Evolutionary conservation across 1,284 basidiomycete species (phyloP), one percentile per base, ranked within the genome.

Genomic region (Cryptococcus depauperatus): DNA sequence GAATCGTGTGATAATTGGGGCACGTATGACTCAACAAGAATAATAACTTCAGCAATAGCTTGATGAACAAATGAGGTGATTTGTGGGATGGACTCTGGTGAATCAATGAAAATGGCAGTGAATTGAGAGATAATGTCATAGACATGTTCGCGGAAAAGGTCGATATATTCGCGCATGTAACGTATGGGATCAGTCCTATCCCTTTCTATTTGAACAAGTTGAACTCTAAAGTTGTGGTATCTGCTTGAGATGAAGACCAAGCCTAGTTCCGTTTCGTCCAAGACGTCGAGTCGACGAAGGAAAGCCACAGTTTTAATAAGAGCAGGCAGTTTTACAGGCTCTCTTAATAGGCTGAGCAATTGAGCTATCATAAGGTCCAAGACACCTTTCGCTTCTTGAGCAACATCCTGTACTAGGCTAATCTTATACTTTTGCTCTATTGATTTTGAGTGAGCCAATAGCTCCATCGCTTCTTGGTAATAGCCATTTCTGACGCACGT

Each of bases 81-180:
- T 8, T 58, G 47, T 3, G 49, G 42, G 32, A 27, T 26, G 4
- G 48, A 25, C 2, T 35, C 32, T 11, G 41, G 40, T 3, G 55
- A 40, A n/a, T 46, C 46, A 27, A 70, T 51, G 69, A 97, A 96
- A 51, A 96, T 88, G 32, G 88, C 82, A 2, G 82, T 79, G 59
- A 83, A 95, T 66, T 95, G 90, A 14, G 83, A 84, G 54, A 93
- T 77, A 56, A 92, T 82, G 64, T 97, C 91, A 68, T 91, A 85
- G 21, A 91, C 83, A 43, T 86, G 82, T 69, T 96, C 91, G 39
- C 91, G 76, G 83, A 91, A 96, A 7, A 83, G 71, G 61, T 95
- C 92, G 55, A 93, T 81, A 70, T 91, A 92, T 58, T 80, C 81
- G 59, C 87, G 83, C 47, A 92, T 74, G 69, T 83, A 90, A 34